These are phyloP conservation scores for Wolfiporia cocos DNA, from an alignment of 1,284 basidiomycete species.

Conservation along the genomic window DNA sequence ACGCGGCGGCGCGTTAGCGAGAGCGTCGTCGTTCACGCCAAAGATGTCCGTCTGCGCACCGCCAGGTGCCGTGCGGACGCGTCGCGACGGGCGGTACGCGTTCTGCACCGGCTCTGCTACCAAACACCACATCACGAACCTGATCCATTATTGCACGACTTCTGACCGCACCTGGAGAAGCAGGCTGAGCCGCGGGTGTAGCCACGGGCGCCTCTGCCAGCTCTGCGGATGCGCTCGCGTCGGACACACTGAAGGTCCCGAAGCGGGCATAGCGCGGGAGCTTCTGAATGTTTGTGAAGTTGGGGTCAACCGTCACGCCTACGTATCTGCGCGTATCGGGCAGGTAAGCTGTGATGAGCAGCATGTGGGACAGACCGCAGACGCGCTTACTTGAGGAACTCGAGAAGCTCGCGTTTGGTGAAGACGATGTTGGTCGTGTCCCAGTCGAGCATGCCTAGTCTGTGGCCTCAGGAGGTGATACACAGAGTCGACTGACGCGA, in stretches of 20 bases:
- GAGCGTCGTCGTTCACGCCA: conserved; percentile 36
- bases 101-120: conserved; percentile 11
- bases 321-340: conserved; percentile 41
- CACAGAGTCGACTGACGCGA: background rate
- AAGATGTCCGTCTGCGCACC: conserved; percentile 43
- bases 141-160: too few relatives aligned
- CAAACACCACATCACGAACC: background rate
- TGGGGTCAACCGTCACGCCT: conserved; percentile 66
- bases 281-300: conserved; percentile 64
- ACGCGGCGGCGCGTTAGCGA: conserved; percentile 25
- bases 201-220: too few relatives aligned
- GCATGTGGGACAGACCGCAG: background rate
- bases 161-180: too few relatives aligned
- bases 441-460: conserved; percentile 69
- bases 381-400: conserved; percentile 60
- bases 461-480: background rate
- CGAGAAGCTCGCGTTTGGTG: conserved; percentile 64
- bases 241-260: too few relatives aligned
- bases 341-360: conserved; percentile 4
- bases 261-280: conserved; percentile 63
- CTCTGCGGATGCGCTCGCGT: too few relatives aligned
- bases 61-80: conserved; percentile 45
- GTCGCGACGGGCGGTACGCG: conserved; percentile 43
- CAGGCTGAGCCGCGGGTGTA: too few relatives aligned
- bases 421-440: conserved; percentile 66